Evolutionary conservation across 257 asterid genomes (phyloP), one percentile per base, ranked within the genome.

Genomic region (Lycium barbarum): DNA sequence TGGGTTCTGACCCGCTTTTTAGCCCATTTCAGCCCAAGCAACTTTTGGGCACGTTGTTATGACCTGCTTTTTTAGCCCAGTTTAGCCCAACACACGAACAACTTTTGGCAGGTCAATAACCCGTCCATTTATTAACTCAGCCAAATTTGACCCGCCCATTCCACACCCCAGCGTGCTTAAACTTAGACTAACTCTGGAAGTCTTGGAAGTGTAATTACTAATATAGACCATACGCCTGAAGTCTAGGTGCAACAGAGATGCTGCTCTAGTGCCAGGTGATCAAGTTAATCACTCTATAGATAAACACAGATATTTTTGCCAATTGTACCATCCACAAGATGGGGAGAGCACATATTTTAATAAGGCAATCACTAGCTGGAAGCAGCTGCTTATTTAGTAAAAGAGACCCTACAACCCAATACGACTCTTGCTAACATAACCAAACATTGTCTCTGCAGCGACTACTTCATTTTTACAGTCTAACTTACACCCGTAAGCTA

Each of bases 311-410:
- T 49, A 6, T 73, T 18, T 11, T 20, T 73, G 40, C 38, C 59
- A 73, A 45, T 20, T 73, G 59, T n/a, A 45, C 80, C 80, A 43
- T 73, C 36, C n/a, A 45, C 80, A 73, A 26, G 33, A 26, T 26
- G 33, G 33, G 33, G 33, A 26, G 80, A 43, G 10, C 18, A 67
- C 74, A 67, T 35, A 71, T 43, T 13, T 10, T 71, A 7, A 63
- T 11, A 71, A 18, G 10, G 40, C 57, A 11, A 47, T n/a, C 58
- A n/a, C 59, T 49, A 20, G 54, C 57, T 45, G 58, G 18, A 73
- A 20, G 80, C n/a, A 45, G 78, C 33, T 26, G 33, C 33, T 1
- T 26, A 26, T 26, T 26, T 26, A 26, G 33, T 26, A 26, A 26
- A 26, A 26, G 33, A 26, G 33, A 26, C 33, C 33, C 55, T 71